Percentiles rank a stretch among this genome's conserved stretches.
phyloP scores from a whole-genome alignment of 129 eudicot genomes.

The Silybum marianum region DNA sequence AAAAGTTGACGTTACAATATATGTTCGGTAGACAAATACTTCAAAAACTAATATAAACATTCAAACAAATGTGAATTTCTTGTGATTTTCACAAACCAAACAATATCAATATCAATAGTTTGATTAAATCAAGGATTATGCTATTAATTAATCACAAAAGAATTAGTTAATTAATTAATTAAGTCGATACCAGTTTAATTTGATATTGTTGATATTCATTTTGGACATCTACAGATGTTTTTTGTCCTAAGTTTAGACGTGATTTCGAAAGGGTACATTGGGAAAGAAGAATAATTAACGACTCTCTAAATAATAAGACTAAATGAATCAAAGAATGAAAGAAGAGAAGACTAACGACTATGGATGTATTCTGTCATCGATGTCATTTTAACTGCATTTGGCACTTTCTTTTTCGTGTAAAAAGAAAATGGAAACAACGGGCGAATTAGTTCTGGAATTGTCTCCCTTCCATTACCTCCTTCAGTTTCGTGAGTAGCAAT shows the following conservation, averaged over 20 bases:
- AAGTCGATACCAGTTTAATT: no score
- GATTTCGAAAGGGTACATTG: not conserved
- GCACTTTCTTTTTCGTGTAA: not conserved
- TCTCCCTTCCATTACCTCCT: constrained; percentile 42
- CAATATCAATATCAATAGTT: no score
- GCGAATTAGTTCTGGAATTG: not conserved
- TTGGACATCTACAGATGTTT: constrained; percentile 18
- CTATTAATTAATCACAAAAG: no score
- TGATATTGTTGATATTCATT: not conserved
- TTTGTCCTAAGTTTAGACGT: constrained; percentile 13
- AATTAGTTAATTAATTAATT: no score
- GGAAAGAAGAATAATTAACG: not conserved
- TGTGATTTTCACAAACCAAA: no score
- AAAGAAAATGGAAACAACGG: not conserved
- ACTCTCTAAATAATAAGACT: not conserved
- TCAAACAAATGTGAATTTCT: no score
- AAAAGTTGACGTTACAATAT: no score
- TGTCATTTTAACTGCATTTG: not conserved
- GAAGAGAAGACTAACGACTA: constrained; percentile 16
- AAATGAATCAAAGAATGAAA: constrained; percentile 12
- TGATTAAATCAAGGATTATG: no score
- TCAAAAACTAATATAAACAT: no score
- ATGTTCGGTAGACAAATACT: no score
- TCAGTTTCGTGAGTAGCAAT: constrained; percentile 42
- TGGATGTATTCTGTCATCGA: not conserved